Evolutionary conservation across 106 monocot species (phyloP), one percentile per base, ranked within the genome.

Genomic region (Dendrobium huoshanense): DNA sequence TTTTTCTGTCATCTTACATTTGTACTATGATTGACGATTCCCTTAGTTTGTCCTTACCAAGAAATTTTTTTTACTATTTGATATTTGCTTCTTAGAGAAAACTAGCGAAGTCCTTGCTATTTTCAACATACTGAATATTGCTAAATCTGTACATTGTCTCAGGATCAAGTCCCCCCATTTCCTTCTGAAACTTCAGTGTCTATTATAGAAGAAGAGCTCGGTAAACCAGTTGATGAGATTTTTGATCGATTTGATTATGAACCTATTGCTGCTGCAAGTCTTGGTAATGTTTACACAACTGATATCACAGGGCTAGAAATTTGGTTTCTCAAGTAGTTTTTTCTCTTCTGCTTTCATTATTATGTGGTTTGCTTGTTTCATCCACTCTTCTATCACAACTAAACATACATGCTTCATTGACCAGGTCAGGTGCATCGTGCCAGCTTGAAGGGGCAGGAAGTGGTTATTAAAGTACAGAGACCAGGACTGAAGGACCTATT

Each of bases 401-500:
- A 56, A 43, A 70, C 77, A 77, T 75, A n/a, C 75, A 81, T 56
- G 9, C 72, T 79, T 80, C 27, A 19, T 61, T 82, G 59, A 77
- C 54, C 88, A 99, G 99, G 99, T 44, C 99, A 99, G 90, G 99
- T 99, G n/a, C 99, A 99, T 82, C 99, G 99, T 59, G 99, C 99
- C 72, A 87, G 87, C 33, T 81, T 99, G 41, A 99, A 91, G n/a
- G 99, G 95, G 22, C 84, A 93, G 79, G 89, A 94, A 74, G 85
- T 94, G 47, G 99, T 99, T 18, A 78, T 99, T 77, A 99, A 99
- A 90, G 99, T 99, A 58, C 99, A 99, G 80, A 89, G 99, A 87
- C 99, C 99, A 82, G 99, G 93, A 85, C 80, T 99, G 24, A 99
- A 99, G 80, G 93, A 91, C 51, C 88, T 99, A 16, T 99, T 99